Percentiles rank a stretch among this genome's conserved stretches.
Conservation (phyloP, 352 stramenopile genomes). For the Salisapilia sapeloensis region DNA sequence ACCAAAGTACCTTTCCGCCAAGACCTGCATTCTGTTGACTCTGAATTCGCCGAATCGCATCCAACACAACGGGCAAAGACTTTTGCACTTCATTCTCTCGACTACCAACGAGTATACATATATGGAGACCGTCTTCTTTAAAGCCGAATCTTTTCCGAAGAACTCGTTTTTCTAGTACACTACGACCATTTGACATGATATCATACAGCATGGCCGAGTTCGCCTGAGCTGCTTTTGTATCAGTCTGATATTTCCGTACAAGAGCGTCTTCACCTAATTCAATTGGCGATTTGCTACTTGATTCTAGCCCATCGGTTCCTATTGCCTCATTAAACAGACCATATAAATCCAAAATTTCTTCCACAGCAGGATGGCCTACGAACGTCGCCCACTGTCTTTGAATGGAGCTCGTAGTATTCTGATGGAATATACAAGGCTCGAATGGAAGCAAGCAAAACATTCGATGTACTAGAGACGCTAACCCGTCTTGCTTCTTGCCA, state of each 20-base stretch:
- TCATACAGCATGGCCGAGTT: constrained; percentile 9
- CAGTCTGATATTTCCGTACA: too few species aligned
- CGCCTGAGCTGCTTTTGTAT: too few species aligned
- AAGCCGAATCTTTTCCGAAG: constrained; percentile 10
- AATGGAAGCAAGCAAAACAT: constrained; percentile 66
- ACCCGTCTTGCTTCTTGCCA: constrained; percentile 7
- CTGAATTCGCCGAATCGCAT: constrained; percentile 20
- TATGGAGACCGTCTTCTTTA: constrained; percentile 16
- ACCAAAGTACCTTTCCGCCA: neutral
- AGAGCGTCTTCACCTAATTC: constrained; percentile 6
- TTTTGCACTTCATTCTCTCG: constrained; percentile 40
- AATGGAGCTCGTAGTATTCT: neutral
- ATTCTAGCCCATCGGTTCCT: too few species aligned
- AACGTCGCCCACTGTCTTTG: constrained; percentile 24
- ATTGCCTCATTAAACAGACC: constrained; percentile 10
- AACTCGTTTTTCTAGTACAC: constrained; percentile 1
- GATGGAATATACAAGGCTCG: constrained; percentile 30
- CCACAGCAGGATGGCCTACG: constrained; percentile 44
- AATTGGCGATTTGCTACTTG: neutral
- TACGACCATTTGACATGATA: constrained; percentile 5
- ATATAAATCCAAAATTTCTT: constrained; percentile 44
- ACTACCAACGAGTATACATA: constrained; percentile 51
- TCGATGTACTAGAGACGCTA: constrained; percentile 23
- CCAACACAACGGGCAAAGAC: constrained; percentile 15
- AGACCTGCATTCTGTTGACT: constrained; percentile 1